Base-by-base conservation (phyloP, 306 rosid genomes). In the Potentilla sterilis region DNA sequence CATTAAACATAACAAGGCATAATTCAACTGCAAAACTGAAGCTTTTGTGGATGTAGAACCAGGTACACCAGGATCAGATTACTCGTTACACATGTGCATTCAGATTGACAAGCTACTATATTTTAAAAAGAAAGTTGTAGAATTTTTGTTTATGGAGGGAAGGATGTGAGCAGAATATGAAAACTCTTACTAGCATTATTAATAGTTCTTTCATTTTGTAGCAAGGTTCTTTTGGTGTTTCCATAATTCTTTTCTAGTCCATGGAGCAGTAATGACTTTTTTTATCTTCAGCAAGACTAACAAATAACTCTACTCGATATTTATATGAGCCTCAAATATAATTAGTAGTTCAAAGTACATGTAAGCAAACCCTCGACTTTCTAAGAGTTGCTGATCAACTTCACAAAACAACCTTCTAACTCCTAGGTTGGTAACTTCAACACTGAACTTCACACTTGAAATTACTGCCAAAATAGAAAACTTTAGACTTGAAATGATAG, bases 291-390 rank as follows among this genome's bases (percentile, higher is more conserved):
- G 42, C 67, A 62, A 34, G 42, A 15, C 43, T 14, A 13, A 9
- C 43, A 62, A 62, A 34, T 62, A 63, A 35, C 32, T 32, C 11
- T 32, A 32, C 44, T 63, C 43, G 7, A 35, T 35, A 35, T 4
- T 63, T 15, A 63, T 9, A 21, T 6, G 43, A 63, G 43, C 22
- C 43, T 6, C 21, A 35, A 35, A 63, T 63, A 65, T 38, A 38
- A 9, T 65, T 65, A 65, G 69, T 65, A 38, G 28, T 65, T 65
- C 47, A 38, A 65, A 65, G 47, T 65, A 65, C 47, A 65, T 65
- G 48, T 63, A 65, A 65, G 47, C 47, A 16, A 65, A 8, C 47
- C 69, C 69, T n/a, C 32, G 24, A 65, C 24, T 65, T 65, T 65
- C 46, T 28, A 65, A 9, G 47, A 65, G 47, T 37, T 38, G 24